These are phyloP conservation scores for Chlorokybus atmophyticus DNA, from an alignment of 139 green algal species.

Conservation along the genomic window DNA sequence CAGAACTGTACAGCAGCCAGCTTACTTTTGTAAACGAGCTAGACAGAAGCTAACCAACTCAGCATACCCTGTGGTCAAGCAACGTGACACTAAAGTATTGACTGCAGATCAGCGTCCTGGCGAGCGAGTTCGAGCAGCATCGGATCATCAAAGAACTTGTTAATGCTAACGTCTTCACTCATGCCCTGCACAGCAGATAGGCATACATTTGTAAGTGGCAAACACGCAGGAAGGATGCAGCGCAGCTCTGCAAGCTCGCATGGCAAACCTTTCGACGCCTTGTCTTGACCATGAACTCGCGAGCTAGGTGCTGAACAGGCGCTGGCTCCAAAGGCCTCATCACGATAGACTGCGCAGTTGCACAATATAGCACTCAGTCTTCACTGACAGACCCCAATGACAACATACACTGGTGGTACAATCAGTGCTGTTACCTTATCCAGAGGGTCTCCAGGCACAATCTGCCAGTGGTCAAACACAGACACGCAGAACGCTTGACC, in stretches of 20 bases:
- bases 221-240: not conserved
- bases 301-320: slow-evolving; percentile 46
- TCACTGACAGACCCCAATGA: not conserved
- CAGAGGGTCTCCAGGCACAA: slow-evolving; percentile 34
- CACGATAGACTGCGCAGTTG: slow-evolving; percentile 66
- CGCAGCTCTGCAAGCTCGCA: not conserved
- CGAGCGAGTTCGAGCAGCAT: slow-evolving; percentile 84
- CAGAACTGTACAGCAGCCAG: too few relatives aligned
- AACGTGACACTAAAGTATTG: slow-evolving; percentile 50
- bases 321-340: slow-evolving; percentile 86
- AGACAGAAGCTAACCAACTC: too few relatives aligned
- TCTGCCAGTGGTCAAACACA: slow-evolving; percentile 92
- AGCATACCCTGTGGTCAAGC: too few relatives aligned
- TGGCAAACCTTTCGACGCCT: slow-evolving; percentile 49
- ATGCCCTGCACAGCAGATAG: slow-evolving; percentile 65
- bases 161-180: slow-evolving; percentile 89
- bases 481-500: slow-evolving; percentile 89
- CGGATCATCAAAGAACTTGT: slow-evolving; percentile 94
- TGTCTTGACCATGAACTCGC: slow-evolving; percentile 97
- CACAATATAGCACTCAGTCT: not conserved
- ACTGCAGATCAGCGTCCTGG: slow-evolving; percentile 68
- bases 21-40: too few relatives aligned
- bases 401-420: too few relatives aligned
- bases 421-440: slow-evolving; percentile 8
- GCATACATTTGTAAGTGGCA: not conserved